Base-by-base conservation (phyloP, 306 rosid species). In the Prosopis cineraria region DNA sequence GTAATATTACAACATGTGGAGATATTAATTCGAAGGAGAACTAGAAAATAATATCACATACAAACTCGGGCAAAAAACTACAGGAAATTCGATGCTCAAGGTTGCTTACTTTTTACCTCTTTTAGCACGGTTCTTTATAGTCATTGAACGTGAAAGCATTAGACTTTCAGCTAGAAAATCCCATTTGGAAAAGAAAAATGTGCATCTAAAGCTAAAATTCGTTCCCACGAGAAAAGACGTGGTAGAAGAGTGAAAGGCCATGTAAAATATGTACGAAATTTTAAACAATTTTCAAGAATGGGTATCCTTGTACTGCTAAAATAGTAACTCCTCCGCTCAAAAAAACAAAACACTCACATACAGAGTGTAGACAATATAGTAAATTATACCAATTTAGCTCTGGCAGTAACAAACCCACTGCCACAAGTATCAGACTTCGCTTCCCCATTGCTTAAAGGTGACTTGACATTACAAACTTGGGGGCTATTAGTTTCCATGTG, bases 391-490 rank as follows among this genome's bases (percentile, higher is more conserved):
- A 90, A 70, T 86, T 87, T 90, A 73, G 89, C 86, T 88, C 83
- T 86, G 37, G 94, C 94, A 68, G 89, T 90, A 44, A 90, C 90
- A 86, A 90, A 90, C 22, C 81, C 86, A 71, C 81, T 75, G 74
- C 88, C 86, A 76, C 82, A 70, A 31, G 43, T 82, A 81, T 82
- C 91, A 24, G 77, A 79, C 33, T 73, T 85, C 37, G 65, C 89
- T 70, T 89, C 96, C 78, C 90, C 96, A 19, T 84, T 82, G 80
- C 73, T 80, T 43, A 79, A 77, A 56, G 93, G 96, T 33, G 98
- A 91, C 82, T 81, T 91, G 19, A 73, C 40, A 55, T 31, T 83
- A 48, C 90, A 88, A 65, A 78, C 81, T 83, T 73, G 83, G 44
- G 94, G 91, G 67, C 89, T 87, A 60, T 65, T 56, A 56, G 72